A percentile compares a stretch with the other conserved stretches of the same genome.
phyloP scores from a whole-genome alignment of 1,284 basidiomycete species.

The Fomitopsis pinicola region DNA sequence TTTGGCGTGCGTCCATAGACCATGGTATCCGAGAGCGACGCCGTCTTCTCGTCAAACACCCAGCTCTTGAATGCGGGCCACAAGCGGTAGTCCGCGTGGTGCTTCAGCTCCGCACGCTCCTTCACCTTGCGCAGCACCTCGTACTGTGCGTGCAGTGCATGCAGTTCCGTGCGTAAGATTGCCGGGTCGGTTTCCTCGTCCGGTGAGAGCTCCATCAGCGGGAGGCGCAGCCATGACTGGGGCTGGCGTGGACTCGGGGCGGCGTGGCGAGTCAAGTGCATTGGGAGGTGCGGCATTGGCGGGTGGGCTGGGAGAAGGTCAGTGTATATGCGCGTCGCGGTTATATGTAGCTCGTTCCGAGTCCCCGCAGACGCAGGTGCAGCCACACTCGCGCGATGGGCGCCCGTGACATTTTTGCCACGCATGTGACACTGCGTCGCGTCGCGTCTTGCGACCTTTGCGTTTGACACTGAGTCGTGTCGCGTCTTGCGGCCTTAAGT shows the following conservation, averaged over 20 bases:
- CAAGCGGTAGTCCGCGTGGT: constrained; percentile 11
- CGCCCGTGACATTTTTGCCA: too few species aligned
- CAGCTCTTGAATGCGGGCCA: constrained; percentile 20
- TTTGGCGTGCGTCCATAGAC: constrained; percentile 2
- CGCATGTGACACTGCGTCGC: too few species aligned
- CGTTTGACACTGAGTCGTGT: too few species aligned
- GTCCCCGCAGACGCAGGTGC: too few species aligned
- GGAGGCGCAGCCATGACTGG: not conserved
- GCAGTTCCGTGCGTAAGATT: constrained; percentile 10
- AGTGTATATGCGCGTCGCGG: not conserved
- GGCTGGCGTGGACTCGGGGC: not conserved
- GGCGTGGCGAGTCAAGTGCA: too few species aligned
- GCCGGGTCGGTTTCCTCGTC: constrained; percentile 3
- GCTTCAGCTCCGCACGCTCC: constrained; percentile 13
- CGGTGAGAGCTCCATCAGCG: not conserved
- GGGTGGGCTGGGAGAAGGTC: not conserved
- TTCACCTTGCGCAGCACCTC: constrained; percentile 17
- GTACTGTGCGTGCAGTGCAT: constrained; percentile 15
- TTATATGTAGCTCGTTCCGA: too few species aligned
- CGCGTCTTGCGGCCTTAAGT: too few species aligned
- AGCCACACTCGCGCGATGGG: too few species aligned
- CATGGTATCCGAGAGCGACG: not conserved
- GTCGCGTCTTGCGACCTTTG: too few species aligned
- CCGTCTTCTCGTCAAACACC: constrained; percentile 11
- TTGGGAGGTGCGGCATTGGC: too few species aligned